Conservation (phyloP, 495 filamentous ascomycete species). For the Xylaria palmicola region DNA sequence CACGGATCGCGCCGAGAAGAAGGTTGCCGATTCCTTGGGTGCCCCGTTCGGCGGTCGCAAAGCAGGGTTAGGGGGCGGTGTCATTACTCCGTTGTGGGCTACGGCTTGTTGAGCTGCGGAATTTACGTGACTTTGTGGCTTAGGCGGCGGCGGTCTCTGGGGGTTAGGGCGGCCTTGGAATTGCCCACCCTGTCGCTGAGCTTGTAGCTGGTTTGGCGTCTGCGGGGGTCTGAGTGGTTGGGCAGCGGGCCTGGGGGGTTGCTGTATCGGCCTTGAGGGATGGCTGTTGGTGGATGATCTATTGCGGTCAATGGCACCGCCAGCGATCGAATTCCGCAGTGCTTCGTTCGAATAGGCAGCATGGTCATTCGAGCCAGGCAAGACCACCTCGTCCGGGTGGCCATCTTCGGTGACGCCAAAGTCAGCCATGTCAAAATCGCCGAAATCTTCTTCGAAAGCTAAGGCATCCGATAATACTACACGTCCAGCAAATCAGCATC, state of each 20-base stretch:
- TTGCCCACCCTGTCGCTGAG: slow-evolving; percentile 24
- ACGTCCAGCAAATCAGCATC: slow-evolving; percentile 32
- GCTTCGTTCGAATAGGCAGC: slow-evolving; percentile 22
- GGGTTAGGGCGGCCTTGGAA: slow-evolving; percentile 30
- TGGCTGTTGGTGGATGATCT: slow-evolving; percentile 24
- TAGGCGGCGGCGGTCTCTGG: slow-evolving; percentile 26
- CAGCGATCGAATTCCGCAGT: slow-evolving; percentile 18
- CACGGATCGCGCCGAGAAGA: slow-evolving; percentile 76
- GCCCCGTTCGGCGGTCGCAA: slow-evolving; percentile 22
- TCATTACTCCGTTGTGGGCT: slow-evolving; percentile 25
- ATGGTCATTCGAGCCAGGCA: slow-evolving; percentile 29
- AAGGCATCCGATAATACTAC: slow-evolving; percentile 21
- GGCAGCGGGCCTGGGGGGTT: slow-evolving; percentile 31
- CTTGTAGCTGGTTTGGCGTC: slow-evolving; percentile 39
- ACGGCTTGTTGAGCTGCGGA: slow-evolving; percentile 28
- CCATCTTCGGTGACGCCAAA: slow-evolving; percentile 59
- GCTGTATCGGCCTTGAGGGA: slow-evolving; percentile 33
- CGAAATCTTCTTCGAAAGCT: slow-evolving; percentile 27
- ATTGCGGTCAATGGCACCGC: slow-evolving; percentile 30
- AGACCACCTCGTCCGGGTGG: slow-evolving; percentile 62
- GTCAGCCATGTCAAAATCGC: slow-evolving; percentile 71
- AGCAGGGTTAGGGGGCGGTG: slow-evolving; percentile 21
- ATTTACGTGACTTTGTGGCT: slow-evolving; percentile 35
- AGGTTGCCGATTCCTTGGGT: slow-evolving; percentile 50
- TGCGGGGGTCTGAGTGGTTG: slow-evolving; percentile 34